phyloP scores from a whole-genome alignment of 2,329 filamentous ascomycete species.

The Sporothrix brunneoviolacea region DNA sequence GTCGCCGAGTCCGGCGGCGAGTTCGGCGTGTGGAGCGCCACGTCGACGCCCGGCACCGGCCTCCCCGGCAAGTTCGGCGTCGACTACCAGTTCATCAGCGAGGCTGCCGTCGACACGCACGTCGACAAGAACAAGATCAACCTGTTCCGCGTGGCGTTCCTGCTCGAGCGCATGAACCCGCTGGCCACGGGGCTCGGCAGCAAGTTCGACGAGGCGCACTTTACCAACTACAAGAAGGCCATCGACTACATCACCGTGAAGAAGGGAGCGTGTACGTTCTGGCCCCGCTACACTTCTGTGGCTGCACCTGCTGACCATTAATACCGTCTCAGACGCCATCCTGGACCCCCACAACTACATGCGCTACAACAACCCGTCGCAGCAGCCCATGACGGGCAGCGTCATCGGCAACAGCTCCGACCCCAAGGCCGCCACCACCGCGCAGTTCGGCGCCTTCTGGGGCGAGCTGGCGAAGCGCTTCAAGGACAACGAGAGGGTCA shows the following conservation, averaged over 20 bases:
- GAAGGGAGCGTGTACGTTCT: conserved; percentile 36
- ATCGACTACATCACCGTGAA: conserved; percentile 44
- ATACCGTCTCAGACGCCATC: too few relatives aligned
- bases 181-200: conserved; percentile 37
- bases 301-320: too few relatives aligned
- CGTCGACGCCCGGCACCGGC: conserved; percentile 31
- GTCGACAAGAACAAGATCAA: conserved; percentile 41
- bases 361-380: conserved; percentile 45
- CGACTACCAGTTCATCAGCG: conserved; percentile 45
- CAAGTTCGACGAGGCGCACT: conserved; percentile 46
- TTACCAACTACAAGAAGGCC: conserved; percentile 36
- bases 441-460: conserved; percentile 43
- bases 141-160: conserved; percentile 42
- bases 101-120: conserved; percentile 37
- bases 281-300: too few relatives aligned
- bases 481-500: conserved; percentile 38
- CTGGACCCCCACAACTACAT: conserved; percentile 49
- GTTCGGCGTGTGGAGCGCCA: conserved; percentile 37
- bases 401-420: conserved; percentile 43
- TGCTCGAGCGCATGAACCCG: conserved; percentile 46
- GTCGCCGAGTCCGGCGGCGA: conserved; percentile 42
- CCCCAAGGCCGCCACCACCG: conserved; percentile 37
- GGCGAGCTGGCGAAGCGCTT: conserved; percentile 41
- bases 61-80: conserved; percentile 43
- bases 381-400: conserved; percentile 40